Conservation (phyloP, 306 rosid genomes). For the Sindora glabra region DNA sequence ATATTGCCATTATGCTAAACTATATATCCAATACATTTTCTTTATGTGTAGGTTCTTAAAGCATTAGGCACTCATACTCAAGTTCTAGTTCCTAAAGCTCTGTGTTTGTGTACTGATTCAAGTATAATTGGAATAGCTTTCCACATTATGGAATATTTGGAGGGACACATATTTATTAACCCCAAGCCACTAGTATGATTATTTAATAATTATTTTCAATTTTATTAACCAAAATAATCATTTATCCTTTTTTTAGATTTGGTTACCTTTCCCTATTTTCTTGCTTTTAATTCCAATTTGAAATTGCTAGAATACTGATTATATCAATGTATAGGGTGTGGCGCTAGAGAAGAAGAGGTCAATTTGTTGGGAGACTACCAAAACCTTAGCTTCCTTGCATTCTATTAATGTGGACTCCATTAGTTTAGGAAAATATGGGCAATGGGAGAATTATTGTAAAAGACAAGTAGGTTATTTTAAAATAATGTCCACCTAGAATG, state of each 20-base stretch:
- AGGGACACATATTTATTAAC: constrained; percentile 78
- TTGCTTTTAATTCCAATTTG: neutral
- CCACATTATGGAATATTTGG: constrained; percentile 90
- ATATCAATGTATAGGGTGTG: constrained; percentile 43
- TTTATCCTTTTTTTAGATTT: neutral
- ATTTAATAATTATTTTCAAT: neutral
- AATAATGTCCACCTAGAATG: too few relatives aligned
- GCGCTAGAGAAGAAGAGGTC: constrained; percentile 57
- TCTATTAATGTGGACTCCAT: constrained; percentile 64
- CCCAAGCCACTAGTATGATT: constrained; percentile 64
- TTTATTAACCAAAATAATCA: neutral
- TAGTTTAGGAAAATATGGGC: constrained; percentile 77
- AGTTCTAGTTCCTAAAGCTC: constrained; percentile 81
- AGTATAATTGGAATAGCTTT: constrained; percentile 72
- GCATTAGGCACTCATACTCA: constrained; percentile 61
- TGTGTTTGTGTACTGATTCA: constrained; percentile 76
- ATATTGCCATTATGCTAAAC: neutral
- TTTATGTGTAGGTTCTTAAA: constrained; percentile 59
- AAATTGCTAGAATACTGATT: constrained; percentile 13
- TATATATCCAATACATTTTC: neutral
- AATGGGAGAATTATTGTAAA: constrained; percentile 59
- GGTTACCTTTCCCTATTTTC: neutral
- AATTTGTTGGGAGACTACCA: constrained; percentile 57
- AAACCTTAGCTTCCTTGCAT: constrained; percentile 66
- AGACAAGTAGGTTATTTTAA: too few relatives aligned